These are phyloP conservation scores for Massariosphaeria phaeospora DNA, from an alignment of 495 filamentous ascomycete genomes.

Conservation along the genomic window DNA sequence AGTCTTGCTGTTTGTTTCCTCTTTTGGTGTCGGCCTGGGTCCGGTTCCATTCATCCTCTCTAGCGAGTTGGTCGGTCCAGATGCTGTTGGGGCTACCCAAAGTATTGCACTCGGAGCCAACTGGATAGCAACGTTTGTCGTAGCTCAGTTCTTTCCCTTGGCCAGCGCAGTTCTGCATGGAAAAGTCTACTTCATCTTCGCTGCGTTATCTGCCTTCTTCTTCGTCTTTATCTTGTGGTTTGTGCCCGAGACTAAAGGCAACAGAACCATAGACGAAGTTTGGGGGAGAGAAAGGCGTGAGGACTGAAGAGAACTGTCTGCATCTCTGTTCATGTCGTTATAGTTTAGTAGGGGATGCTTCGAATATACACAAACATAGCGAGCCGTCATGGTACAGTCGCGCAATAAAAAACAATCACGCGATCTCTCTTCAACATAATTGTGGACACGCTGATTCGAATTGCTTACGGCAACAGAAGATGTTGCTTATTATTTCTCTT, in stretches of 20 bases:
- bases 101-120: conserved; percentile 78
- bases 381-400: too few relatives aligned
- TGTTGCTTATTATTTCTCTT: conserved; percentile 9
- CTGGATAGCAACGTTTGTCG: conserved; percentile 85
- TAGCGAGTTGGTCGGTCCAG: conserved; percentile 78
- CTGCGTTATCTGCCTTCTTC: conserved; percentile 61
- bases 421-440: too few relatives aligned
- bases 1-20: conserved; percentile 76
- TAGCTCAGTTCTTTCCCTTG: conserved; percentile 89
- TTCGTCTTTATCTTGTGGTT: conserved; percentile 60
- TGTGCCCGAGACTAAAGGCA: conserved; percentile 83
- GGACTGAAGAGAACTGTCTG: conserved; percentile 22
- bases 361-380: too few relatives aligned
- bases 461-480: conserved; percentile 12
- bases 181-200: conserved; percentile 84
- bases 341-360: too few relatives aligned
- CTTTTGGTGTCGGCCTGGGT: conserved; percentile 86
- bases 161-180: conserved; percentile 70
- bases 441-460: conserved; percentile 14
- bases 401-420: too few relatives aligned
- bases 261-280: conserved; percentile 75
- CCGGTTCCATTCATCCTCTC: conserved; percentile 93
- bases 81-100: conserved; percentile 86
- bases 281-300: conserved; percentile 65
- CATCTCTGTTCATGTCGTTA: too few relatives aligned